phyloP scores from a whole-genome alignment of 169 alveolate genomes.

The Theileria annulata region DNA sequence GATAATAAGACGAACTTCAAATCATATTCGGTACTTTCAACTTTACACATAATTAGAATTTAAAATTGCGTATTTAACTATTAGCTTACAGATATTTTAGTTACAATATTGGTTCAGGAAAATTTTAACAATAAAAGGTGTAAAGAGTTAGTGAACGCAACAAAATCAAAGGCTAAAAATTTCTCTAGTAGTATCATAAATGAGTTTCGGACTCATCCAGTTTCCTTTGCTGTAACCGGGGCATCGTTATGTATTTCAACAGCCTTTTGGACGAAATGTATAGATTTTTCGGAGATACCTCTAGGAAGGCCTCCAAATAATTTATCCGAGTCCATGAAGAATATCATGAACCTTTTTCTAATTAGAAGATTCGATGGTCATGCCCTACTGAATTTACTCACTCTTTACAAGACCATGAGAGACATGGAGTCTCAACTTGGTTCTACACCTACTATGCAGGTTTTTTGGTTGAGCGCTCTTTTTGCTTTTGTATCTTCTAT shows the following conservation, averaged over 20 bases:
- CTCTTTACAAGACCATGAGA: constrained; percentile 35
- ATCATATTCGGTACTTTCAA: background rate
- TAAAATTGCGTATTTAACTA: background rate
- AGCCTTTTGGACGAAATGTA: constrained; percentile 34
- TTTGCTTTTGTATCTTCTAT: constrained; percentile 1
- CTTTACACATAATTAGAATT: background rate
- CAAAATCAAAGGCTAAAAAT: background rate
- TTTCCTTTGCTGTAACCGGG: constrained; percentile 18
- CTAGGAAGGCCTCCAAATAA: background rate
- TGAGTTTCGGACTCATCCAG: constrained; percentile 17
- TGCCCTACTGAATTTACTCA: constrained; percentile 10
- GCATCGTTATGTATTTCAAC: constrained; percentile 30
- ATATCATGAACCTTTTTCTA: constrained; percentile 18
- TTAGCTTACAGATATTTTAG: background rate
- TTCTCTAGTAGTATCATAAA: background rate
- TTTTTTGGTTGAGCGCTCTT: constrained; percentile 2
- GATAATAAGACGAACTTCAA: constrained; percentile 3
- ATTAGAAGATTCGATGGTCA: constrained; percentile 34
- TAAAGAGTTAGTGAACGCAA: background rate
- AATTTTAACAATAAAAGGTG: background rate
- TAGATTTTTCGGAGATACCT: constrained; percentile 5
- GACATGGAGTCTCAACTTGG: constrained; percentile 18
- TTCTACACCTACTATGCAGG: constrained; percentile 12
- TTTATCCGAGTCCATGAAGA: background rate
- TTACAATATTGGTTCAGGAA: background rate